Evolutionary conservation across 495 filamentous ascomycete species (phyloP).

Genomic region (Penicillium bialowiezense): DNA sequence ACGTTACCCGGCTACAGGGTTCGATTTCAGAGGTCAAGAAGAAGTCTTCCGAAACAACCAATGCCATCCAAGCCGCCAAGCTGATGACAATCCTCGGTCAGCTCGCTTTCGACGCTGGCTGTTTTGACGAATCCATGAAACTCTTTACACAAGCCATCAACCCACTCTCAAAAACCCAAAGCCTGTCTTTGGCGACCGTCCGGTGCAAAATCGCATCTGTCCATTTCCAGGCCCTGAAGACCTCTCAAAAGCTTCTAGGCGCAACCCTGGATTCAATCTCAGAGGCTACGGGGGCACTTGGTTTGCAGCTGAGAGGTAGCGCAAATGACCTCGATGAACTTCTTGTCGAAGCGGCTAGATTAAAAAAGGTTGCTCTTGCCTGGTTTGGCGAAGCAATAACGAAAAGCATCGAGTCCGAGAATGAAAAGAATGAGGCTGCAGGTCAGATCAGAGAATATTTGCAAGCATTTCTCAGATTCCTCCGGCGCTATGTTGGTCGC

Average conservation of each 20-base stretch:
- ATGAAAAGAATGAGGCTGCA: constrained; percentile 19
- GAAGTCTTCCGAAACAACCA: constrained; percentile 18
- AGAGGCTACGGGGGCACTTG: constrained; percentile 46
- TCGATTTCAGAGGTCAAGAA: constrained; percentile 29
- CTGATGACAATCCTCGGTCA: constrained; percentile 39
- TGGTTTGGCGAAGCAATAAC: constrained; percentile 45
- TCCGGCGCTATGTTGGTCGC: constrained; percentile 47
- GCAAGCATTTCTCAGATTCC: constrained; percentile 38
- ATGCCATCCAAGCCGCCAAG: constrained; percentile 28
- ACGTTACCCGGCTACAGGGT: constrained; percentile 39
- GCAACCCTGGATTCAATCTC: constrained; percentile 24
- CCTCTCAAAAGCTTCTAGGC: constrained; percentile 19
- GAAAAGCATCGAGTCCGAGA: constrained; percentile 17
- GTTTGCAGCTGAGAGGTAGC: constrained; percentile 61
- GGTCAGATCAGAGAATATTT: constrained; percentile 35
- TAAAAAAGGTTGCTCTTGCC: constrained; percentile 58
- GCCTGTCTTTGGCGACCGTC: constrained; percentile 36
- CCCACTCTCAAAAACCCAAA: constrained; percentile 32
- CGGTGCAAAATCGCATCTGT: constrained; percentile 44
- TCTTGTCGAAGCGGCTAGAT: constrained; percentile 57
- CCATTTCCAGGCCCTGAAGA: constrained; percentile 35
- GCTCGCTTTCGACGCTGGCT: constrained; percentile 45
- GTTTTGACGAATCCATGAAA: constrained; percentile 42
- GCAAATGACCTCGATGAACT: constrained; percentile 67
- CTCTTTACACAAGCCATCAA: constrained; percentile 34